These are phyloP conservation scores for Wickerhamiella musiphila DNA, from an alignment of 805 yeast genomes.

Conservation along the genomic window DNA sequence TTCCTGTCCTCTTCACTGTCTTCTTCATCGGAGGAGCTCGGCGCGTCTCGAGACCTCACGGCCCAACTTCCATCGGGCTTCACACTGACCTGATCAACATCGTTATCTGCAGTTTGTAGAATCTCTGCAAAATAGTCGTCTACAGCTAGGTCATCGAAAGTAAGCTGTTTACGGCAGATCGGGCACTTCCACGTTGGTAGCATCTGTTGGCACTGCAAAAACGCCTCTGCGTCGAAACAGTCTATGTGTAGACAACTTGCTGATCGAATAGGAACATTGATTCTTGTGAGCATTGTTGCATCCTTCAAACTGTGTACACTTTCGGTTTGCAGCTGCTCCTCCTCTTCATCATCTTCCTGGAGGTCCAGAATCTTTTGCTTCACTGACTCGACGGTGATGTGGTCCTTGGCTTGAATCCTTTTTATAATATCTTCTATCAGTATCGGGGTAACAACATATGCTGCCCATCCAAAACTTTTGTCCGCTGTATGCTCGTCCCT, in stretches of 20 bases:
- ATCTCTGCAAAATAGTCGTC: constrained; percentile 61
- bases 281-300: constrained; percentile 57
- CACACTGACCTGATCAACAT: constrained; percentile 49
- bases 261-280: constrained; percentile 58
- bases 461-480: constrained; percentile 25
- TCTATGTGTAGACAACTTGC: constrained; percentile 60
- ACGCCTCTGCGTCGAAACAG: constrained; percentile 73
- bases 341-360: constrained; percentile 38
- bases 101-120: constrained; percentile 32
- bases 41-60: constrained; percentile 14
- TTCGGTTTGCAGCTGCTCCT: constrained; percentile 50
- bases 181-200: constrained; percentile 85
- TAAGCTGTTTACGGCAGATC: constrained; percentile 41
- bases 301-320: constrained; percentile 55
- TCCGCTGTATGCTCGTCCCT: constrained; percentile 32
- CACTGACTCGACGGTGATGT: constrained; percentile 36
- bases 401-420: constrained; percentile 29
- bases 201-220: constrained; percentile 45
- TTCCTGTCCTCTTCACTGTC: constrained; percentile 7
- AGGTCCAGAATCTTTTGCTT: constrained; percentile 27
- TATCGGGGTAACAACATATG: constrained; percentile 39
- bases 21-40: constrained; percentile 3
- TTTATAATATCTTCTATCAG: constrained; percentile 28
- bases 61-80: constrained; percentile 63
- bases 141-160: constrained; percentile 42